Base-by-base conservation (phyloP, 169 alveolate genomes). In the Cryptosporidium muris region DNA sequence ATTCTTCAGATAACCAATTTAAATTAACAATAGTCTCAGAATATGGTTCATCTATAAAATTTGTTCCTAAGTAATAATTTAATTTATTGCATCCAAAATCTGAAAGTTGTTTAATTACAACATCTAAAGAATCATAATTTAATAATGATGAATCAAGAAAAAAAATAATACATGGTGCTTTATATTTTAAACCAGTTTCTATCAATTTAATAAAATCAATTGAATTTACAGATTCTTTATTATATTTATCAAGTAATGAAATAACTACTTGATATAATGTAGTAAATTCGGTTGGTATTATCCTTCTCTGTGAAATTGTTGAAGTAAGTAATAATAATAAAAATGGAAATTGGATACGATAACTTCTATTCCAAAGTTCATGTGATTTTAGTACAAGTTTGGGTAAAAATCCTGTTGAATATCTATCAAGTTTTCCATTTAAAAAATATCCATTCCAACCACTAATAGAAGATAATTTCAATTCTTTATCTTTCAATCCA, bases 371-470 rank as follows among this genome's bases (percentile, higher is more conserved):
- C 40, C 25, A 0, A 67, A 48, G 40, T 53, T 9, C 16, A 42
- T 60, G 47, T 16, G 11, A 16, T 34, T 6, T 60, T 60, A 16
- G 11, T 6, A 34, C 38, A 60, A 25, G 25, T 25, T 25, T 0
- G 25, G 25, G 25, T 25, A 25, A 25, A 25, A 25, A 25, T 25
- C 25, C 25, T 25, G 25, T 25, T 25, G 25, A 25, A 25, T 25
- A 25, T 25, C 25, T 25, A 25, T 25, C 25, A 25, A 25, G 25
- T 25, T 11, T 11, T n/a, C 40, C 37, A 37, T 74, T 48, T 5
- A 9, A 48, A 25, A 74, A 62, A 40, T 74, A 74, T 0, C 68
- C 68, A 12, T 66, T 49, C 85, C 85, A 74, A 4, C 60, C 85
- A 3, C 68, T 51, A 1, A 54, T 11, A 11, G 9, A n/a, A 49